Evolutionary conservation across 2,329 filamentous ascomycete species (phyloP), one percentile per base, ranked within the genome.

Genomic region (Xylariaceae sp.): DNA sequence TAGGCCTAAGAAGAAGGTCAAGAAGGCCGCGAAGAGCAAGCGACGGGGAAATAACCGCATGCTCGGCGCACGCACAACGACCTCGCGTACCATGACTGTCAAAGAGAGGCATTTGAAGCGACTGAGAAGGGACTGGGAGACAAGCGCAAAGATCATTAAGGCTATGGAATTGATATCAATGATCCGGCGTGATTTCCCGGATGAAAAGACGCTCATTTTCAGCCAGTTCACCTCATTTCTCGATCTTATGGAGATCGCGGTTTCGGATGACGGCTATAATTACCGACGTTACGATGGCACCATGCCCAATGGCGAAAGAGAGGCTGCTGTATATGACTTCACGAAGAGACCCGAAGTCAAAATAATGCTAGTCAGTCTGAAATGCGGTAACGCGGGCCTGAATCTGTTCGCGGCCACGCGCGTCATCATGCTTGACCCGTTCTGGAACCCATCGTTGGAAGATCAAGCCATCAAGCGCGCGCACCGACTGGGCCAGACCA

Each of bases 371-470:
- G 78, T 90, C 7, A 88, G 85, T 6, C 74, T 91, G 53, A 88
- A 87, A 64, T 87, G 87, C 1, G 87, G 87, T 8, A 91, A 90
- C 64, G 80, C 87, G 1, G 87, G 87, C 2, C 74, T 91, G 42
- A 91, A 91, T 63, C 76, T 91, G 12, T 83, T 83, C 46, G 80
- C 81, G 43, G 87, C 87, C 1, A 85, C 80, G 1, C 83, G 87
- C 59, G 86, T 90, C 56, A 86, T 90, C 64, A 82, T 90, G 53
- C 78, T 89, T 40, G 87, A 90, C 65, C 87, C 87, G 0, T 89
- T 89, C 72, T 89, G 86, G 85, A 90, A 90, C 57, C 87, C 87
- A 0, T 89, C 83, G 64, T 81, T 89, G 41, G 87, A 90, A 67
- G 85, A 88, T 62, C 87, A 90, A 69, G 87, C 87, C 4, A 83